phyloP scores from a whole-genome alignment of 306 rosid species.

The Trichosanthes truncata region DNA sequence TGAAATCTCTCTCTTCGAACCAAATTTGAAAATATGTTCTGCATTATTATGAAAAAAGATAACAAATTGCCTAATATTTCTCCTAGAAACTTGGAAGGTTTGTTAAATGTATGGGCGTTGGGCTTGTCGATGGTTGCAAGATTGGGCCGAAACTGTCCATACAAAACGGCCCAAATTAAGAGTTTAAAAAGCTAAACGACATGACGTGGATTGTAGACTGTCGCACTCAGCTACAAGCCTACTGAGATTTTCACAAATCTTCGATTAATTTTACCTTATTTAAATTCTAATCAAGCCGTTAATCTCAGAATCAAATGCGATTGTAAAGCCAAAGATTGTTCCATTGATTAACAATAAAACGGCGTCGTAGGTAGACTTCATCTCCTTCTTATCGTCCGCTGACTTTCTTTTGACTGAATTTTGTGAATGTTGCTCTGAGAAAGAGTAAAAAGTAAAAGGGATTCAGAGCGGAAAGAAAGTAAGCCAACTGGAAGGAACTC shows the following conservation, averaged over 20 bases:
- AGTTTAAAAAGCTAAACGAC: not conserved
- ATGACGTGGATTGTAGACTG: not conserved
- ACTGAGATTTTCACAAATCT: not conserved
- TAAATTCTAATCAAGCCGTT: not conserved
- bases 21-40: not conserved
- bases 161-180: not conserved
- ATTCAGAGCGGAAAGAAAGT: not conserved
- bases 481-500: not conserved
- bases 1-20: not conserved
- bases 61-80: not conserved
- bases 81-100: not conserved
- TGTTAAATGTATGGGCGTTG: not conserved
- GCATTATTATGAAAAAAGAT: not conserved
- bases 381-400: not conserved
- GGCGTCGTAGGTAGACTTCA: not conserved
- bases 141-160: not conserved
- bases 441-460: slow-evolving; percentile 1
- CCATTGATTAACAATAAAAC: not conserved
- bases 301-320: not conserved
- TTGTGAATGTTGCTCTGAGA: not conserved
- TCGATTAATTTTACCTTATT: not conserved
- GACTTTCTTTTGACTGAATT: not conserved
- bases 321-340: not conserved
- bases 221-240: not conserved
- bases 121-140: not conserved